These are phyloP conservation scores for Boehmeria nivea DNA, from an alignment of 306 rosid genomes.

Conservation along the genomic window DNA sequence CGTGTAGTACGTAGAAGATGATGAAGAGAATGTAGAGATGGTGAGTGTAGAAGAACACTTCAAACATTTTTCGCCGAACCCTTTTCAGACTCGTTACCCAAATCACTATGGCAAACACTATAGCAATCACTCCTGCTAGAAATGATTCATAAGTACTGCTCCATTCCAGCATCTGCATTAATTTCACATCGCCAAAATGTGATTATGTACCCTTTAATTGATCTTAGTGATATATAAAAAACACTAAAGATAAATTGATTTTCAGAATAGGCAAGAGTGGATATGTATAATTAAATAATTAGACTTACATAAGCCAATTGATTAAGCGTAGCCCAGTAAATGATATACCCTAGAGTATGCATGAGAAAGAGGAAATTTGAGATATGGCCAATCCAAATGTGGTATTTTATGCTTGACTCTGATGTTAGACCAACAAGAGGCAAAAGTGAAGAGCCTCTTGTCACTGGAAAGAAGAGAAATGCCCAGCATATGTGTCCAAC, in stretches of 20 bases:
- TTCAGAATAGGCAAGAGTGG: too few species aligned
- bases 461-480: conserved; percentile 69
- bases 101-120: conserved; percentile 38
- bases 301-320: conserved; percentile 43
- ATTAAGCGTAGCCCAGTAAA: conserved; percentile 53
- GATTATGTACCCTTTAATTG: background rate
- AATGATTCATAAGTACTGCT: conserved; percentile 42
- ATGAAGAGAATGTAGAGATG: conserved; percentile 50
- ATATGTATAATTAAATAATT: too few species aligned
- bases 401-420: conserved; percentile 63
- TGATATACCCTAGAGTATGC: conserved; percentile 49
- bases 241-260: too few species aligned
- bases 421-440: conserved; percentile 58
- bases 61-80: conserved; percentile 51
- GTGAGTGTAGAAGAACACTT: conserved; percentile 68
- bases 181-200: background rate
- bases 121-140: conserved; percentile 53
- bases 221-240: too few species aligned
- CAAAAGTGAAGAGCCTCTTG: conserved; percentile 59
- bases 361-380: conserved; percentile 48
- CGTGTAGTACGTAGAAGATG: conserved; percentile 56
- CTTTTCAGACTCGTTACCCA: conserved; percentile 47
- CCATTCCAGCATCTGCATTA: conserved; percentile 31
- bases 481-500: conserved; percentile 71
- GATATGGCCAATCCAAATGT: conserved; percentile 68